Evolutionary conservation across 2,329 filamentous ascomycete genomes (phyloP).

Genomic region (Colletotrichum agaves): DNA sequence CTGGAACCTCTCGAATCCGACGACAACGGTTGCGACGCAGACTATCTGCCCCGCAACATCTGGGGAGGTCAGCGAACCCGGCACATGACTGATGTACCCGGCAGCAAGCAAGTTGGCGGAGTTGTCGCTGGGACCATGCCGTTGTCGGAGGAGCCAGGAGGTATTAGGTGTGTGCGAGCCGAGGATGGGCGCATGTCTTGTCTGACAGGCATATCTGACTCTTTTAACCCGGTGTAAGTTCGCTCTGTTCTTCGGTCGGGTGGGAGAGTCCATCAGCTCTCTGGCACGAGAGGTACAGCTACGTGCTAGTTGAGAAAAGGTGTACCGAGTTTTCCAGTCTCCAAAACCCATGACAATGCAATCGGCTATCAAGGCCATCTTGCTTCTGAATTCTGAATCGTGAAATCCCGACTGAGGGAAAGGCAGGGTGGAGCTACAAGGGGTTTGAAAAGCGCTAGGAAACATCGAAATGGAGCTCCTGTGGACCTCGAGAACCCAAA

Average conservation of each 20-base stretch:
- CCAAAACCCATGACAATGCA: neutral
- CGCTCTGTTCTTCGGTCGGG: neutral
- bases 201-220: neutral
- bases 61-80: constrained; percentile 27
- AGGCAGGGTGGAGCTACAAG: constrained; percentile 27
- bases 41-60: constrained; percentile 23
- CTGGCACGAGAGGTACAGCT: neutral
- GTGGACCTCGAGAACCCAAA: constrained; percentile 32
- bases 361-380: neutral
- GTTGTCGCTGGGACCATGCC: constrained; percentile 22
- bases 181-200: constrained; percentile 5
- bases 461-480: constrained; percentile 29
- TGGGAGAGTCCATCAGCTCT: neutral
- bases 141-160: constrained; percentile 31
- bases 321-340: neutral
- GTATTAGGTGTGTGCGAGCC: neutral
- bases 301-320: neutral
- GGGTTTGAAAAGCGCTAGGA: constrained; percentile 7
- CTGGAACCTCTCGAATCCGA: constrained; percentile 17
- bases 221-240: neutral
- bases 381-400: neutral
- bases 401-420: neutral
- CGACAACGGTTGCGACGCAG: neutral
- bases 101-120: constrained; percentile 25
- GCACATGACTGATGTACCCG: constrained; percentile 34